phyloP scores from a whole-genome alignment of 1,284 basidiomycete species.

The Volvariella surrecta region DNA sequence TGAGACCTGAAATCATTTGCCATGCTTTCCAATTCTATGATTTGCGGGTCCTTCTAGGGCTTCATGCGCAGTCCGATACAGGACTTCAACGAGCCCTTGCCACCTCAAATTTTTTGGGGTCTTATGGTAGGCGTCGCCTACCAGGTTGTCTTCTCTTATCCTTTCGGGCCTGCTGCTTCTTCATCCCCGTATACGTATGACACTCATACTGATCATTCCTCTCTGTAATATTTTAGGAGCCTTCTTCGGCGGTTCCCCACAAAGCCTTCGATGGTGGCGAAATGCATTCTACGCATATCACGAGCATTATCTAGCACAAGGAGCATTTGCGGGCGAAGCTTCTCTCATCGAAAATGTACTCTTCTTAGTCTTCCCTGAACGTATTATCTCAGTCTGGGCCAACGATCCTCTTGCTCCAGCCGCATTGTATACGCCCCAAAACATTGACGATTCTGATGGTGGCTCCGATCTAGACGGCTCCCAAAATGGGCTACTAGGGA shows the following conservation, averaged over 20 bases:
- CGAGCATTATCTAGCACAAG: conserved; percentile 32
- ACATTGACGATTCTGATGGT: conserved; percentile 45
- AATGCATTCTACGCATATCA: conserved; percentile 39
- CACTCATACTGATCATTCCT: background rate
- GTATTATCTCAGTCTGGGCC: conserved; percentile 29
- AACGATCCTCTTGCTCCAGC: conserved; percentile 13
- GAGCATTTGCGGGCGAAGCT: conserved; percentile 45
- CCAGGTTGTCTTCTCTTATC: too few relatives aligned
- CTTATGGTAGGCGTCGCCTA: too few relatives aligned
- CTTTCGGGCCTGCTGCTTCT: too few relatives aligned
- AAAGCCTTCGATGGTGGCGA: conserved; percentile 33
- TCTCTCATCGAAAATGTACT: conserved; percentile 43
- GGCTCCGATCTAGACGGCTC: conserved; percentile 24
- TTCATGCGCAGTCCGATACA: too few relatives aligned
- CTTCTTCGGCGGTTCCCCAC: conserved; percentile 42
- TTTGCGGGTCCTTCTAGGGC: too few relatives aligned
- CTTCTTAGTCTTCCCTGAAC: conserved; percentile 35
- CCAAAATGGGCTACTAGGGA: conserved; percentile 6
- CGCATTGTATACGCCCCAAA: conserved; percentile 12
- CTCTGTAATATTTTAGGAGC: conserved; percentile 26
- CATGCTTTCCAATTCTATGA: too few relatives aligned
- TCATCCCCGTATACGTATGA: background rate
- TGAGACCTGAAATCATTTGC: conserved; percentile 12
- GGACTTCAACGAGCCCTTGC: too few relatives aligned
- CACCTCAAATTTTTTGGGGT: too few relatives aligned